A percentile compares a stretch with the other conserved stretches of the same genome.
Conservation (phyloP, 2,329 filamentous ascomycete genomes). For the Neonectria coccinea region DNA sequence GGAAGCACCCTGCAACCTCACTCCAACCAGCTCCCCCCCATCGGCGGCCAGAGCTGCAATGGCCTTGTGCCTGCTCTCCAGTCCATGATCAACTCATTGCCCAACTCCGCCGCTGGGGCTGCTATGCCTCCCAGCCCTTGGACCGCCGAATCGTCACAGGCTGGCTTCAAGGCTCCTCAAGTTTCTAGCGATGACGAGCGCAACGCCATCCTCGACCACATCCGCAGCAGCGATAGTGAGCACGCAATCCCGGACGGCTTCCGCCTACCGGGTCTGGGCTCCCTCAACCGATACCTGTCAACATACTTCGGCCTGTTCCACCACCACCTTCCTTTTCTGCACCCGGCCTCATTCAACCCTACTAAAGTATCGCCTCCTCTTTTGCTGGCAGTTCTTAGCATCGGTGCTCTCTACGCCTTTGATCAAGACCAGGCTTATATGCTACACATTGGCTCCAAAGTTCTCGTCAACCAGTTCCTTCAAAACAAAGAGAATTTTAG, state of each 20-base stretch:
- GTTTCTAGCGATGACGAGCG: slow-evolving; percentile 87
- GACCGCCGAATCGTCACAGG: slow-evolving; percentile 74
- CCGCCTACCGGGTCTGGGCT: slow-evolving; percentile 82
- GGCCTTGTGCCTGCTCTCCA: slow-evolving; percentile 74
- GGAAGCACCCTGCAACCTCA: slow-evolving; percentile 68
- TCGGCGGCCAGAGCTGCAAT: slow-evolving; percentile 73
- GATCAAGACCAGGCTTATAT: slow-evolving; percentile 97
- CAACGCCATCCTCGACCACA: slow-evolving; percentile 85
- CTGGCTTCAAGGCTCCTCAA: slow-evolving; percentile 79
- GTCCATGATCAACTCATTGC: slow-evolving; percentile 78
- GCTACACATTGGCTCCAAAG: slow-evolving; percentile 96
- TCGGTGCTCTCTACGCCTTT: slow-evolving; percentile 95
- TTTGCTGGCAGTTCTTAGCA: slow-evolving; percentile 89
- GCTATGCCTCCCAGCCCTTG: slow-evolving; percentile 81
- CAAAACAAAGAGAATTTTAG: slow-evolving; percentile 99
- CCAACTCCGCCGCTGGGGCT: slow-evolving; percentile 75
- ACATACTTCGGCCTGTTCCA: slow-evolving; percentile 99
- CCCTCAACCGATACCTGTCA: slow-evolving; percentile 90
- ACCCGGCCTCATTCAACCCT: slow-evolving; percentile 90
- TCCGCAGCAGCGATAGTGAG: slow-evolving; percentile 83
- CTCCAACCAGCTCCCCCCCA: slow-evolving; percentile 73
- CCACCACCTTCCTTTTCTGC: slow-evolving; percentile 94
- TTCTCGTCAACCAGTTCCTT: slow-evolving; percentile 95
- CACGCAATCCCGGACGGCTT: slow-evolving; percentile 89
- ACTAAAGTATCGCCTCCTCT: slow-evolving; percentile 84